A percentile compares a stretch with the other conserved stretches of the same genome.
phyloP scores from a whole-genome alignment of 1,284 basidiomycete species.

The Naganishia liquefaciens region DNA sequence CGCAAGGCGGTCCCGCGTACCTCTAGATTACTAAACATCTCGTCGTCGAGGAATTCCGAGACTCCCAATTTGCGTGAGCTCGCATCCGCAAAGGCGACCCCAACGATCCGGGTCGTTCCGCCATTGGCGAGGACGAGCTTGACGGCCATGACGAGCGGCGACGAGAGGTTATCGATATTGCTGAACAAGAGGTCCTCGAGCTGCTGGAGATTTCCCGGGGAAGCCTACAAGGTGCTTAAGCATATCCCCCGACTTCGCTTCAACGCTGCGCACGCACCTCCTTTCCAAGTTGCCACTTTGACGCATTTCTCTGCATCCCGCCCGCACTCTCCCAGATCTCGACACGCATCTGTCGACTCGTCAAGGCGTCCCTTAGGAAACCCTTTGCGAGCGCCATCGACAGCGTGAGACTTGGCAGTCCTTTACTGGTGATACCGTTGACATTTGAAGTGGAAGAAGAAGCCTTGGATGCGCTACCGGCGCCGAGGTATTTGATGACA shows the following conservation, averaged over 20 bases:
- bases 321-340: conserved; percentile 84
- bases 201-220: conserved; percentile 90
- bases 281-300: conserved; percentile 74
- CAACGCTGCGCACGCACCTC: conserved; percentile 59
- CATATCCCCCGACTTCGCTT: conserved; percentile 30
- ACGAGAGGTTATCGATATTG: conserved; percentile 75
- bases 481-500: conserved; percentile 79
- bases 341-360: conserved; percentile 84
- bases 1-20: conserved; percentile 54
- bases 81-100: conserved; percentile 61
- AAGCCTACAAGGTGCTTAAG: conserved; percentile 62
- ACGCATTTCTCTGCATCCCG: conserved; percentile 67
- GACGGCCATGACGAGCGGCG: conserved; percentile 89
- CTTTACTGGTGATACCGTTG: conserved; percentile 44
- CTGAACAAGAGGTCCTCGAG: conserved; percentile 92
- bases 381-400: conserved; percentile 78
- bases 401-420: conserved; percentile 75
- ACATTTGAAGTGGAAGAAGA: conserved; percentile 30
- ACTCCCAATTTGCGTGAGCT: conserved; percentile 61
- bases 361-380: conserved; percentile 87
- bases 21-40: conserved; percentile 93
- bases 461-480: conserved; percentile 30
- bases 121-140: conserved; percentile 68
- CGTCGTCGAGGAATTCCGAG: conserved; percentile 91
- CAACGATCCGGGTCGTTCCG: conserved; percentile 53